Conservation (phyloP, 1,284 basidiomycete genomes). For the Pseudozyma hubeiensis region DNA sequence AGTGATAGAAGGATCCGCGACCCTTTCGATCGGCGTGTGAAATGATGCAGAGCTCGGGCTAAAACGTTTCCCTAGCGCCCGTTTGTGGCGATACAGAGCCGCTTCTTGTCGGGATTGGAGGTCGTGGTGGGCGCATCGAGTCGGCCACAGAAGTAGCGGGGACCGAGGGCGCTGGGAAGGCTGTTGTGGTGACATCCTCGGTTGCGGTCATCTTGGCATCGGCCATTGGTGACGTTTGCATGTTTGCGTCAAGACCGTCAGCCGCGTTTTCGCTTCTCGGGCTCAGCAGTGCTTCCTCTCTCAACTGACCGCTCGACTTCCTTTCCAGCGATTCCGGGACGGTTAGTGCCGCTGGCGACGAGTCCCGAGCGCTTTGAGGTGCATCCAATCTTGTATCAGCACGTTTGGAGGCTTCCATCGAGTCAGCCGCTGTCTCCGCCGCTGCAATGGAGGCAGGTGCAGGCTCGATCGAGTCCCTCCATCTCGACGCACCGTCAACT, state of each 20-base stretch:
- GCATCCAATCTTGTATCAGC: too few relatives aligned
- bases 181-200: too few relatives aligned
- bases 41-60: not conserved
- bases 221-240: too few relatives aligned
- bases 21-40: too few relatives aligned
- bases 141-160: too few relatives aligned
- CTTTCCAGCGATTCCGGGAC: not conserved
- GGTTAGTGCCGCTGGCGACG: not conserved
- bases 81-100: constrained; percentile 23
- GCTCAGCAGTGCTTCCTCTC: too few relatives aligned
- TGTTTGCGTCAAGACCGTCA: too few relatives aligned
- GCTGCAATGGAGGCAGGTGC: constrained; percentile 16
- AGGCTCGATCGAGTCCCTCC: constrained; percentile 4
- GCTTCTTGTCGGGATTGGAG: constrained; percentile 24
- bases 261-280: too few relatives aligned
- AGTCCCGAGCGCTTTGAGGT: not conserved
- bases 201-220: too few relatives aligned
- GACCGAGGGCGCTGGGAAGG: too few relatives aligned
- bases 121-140: constrained; percentile 12
- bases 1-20: too few relatives aligned
- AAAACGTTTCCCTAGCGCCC: constrained; percentile 5
- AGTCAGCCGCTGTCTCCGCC: not conserved
- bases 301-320: not conserved
- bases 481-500: constrained; percentile 1
- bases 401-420: not conserved